Evolutionary conservation across 2,329 filamentous ascomycete species (phyloP).

Genomic region (Aspergillus ochraceus): DNA sequence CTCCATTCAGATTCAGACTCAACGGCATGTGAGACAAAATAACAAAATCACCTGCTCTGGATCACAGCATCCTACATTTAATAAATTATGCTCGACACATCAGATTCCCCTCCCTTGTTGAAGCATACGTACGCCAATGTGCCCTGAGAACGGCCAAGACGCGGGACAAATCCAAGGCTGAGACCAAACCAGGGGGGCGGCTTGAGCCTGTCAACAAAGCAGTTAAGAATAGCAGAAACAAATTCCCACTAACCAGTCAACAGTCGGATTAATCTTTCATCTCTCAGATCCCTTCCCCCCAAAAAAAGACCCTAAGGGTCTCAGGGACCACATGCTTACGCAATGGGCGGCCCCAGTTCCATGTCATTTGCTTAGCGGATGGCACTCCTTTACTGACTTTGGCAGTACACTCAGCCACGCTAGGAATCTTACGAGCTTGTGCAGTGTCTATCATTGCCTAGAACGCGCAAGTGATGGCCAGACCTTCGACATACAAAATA

Average conservation of each 20-base stretch:
- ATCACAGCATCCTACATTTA: too few species aligned
- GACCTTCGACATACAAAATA: conserved; percentile 9
- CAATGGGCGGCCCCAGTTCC: conserved; percentile 17
- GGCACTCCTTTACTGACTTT: conserved; percentile 5
- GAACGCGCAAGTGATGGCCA: conserved; percentile 6
- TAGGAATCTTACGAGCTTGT: conserved; percentile 8
- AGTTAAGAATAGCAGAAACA: conserved; percentile 21
- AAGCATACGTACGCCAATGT: too few species aligned
- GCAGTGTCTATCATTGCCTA: conserved; percentile 16
- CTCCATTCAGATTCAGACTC: too few species aligned
- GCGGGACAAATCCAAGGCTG: conserved; percentile 7
- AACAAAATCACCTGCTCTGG: too few species aligned
- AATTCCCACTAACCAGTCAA: conserved; percentile 1
- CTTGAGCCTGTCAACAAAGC: conserved; percentile 8
- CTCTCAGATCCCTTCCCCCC: conserved; percentile 3
- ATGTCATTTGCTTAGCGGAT: conserved; percentile 5
- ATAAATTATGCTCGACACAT: background rate
- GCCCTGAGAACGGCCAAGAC: conserved; percentile 5
- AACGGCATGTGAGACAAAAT: too few species aligned
- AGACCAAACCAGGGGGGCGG: background rate
- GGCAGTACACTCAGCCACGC: conserved; percentile 9
- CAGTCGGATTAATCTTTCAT: conserved; percentile 11
- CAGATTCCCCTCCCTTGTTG: background rate
- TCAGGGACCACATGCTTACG: conserved; percentile 24
- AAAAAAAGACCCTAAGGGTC: conserved; percentile 4